Base-by-base conservation (phyloP, 2,329 filamentous ascomycete species). In the Colletotrichum paranaense region DNA sequence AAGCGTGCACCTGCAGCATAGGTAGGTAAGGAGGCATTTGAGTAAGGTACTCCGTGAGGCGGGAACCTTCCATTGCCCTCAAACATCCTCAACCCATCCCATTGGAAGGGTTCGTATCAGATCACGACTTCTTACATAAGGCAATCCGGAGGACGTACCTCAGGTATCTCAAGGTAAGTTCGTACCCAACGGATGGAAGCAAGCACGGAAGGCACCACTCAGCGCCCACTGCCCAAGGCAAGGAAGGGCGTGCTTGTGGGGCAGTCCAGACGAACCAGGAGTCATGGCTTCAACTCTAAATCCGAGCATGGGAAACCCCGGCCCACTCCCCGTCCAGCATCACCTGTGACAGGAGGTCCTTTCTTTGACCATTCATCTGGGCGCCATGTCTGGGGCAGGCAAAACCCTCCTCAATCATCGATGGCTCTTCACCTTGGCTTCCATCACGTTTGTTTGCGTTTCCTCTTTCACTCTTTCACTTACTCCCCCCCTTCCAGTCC, bases 231-330 rank as follows among this genome's bases (percentile, higher is more conserved):
- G 19, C 42, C 32, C 32, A 35, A 35, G 32, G 11, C 32, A 1
- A 35, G 32, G 32, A 35, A 35, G 32, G 32, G 46, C 46, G 30
- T 52, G 67, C 16, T 42, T 58, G 60, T 69, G 67, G 67, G 67
- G 57, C 53, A 62, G 16, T 28, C 59, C 22, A 42, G 19, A 52
- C 60, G 38, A 70, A 66, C 59, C 55, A 59, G 55, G 55, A 60
- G 67, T 56, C 42, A 42, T 60, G 62, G 68, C 68, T 65, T 60
- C 62, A 67, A 70, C 68, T 70, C 32, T 71, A 56, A 59, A 28
- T 67, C 55, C 32, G 55, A 66, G 30, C 62, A 70, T 70, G 55
- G 68, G 11, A 60, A 46, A 42, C 60, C 62, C 53, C 56, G 19
- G 32, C 59, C 55, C 7, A 38, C 4, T 66, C 62, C 53, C 56